These are phyloP conservation scores for Dactylis glomerata DNA, from an alignment of 176 grass and related monocot genomes.

Conservation along the genomic window DNA sequence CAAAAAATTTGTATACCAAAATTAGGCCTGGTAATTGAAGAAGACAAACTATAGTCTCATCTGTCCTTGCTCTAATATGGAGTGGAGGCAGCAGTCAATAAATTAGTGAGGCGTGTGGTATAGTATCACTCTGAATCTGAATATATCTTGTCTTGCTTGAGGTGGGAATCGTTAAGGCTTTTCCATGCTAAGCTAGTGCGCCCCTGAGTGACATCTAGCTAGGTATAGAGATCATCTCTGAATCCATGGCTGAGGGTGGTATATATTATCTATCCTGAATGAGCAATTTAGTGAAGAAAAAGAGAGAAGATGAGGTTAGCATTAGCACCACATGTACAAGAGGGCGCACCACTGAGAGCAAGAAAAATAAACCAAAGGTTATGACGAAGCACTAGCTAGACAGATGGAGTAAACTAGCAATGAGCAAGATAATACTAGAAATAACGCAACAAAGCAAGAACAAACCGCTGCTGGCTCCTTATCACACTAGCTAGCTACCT, in stretches of 20 bases:
- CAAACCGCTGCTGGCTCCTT: constrained; percentile 24
- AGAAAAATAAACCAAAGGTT: not conserved
- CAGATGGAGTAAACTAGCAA: constrained; percentile 34
- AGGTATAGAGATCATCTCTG: not conserved
- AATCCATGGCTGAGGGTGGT: not conserved
- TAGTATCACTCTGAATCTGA: not conserved
- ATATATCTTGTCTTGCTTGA: not conserved
- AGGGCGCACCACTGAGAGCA: not conserved
- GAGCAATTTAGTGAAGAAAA: not conserved
- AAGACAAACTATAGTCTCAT: not conserved
- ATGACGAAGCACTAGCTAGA: constrained; percentile 31
- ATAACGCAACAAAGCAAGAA: constrained; percentile 5
- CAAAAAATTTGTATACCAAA: not conserved
- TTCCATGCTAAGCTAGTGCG: not conserved
- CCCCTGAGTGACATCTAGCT: not conserved
- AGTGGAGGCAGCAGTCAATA: not conserved
- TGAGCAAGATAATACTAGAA: constrained; percentile 43
- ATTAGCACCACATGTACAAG: not conserved
- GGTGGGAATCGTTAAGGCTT: not conserved
- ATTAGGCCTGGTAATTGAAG: not conserved
- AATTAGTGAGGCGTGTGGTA: not conserved
- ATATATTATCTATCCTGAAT: not conserved
- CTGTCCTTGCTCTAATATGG: not conserved
- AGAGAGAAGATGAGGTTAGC: constrained; percentile 16
- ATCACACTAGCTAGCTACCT: not conserved